A percentile compares a stretch with the other conserved stretches of the same genome.
Conservation (phyloP, 306 rosid genomes). For the Parietaria judaica region DNA sequence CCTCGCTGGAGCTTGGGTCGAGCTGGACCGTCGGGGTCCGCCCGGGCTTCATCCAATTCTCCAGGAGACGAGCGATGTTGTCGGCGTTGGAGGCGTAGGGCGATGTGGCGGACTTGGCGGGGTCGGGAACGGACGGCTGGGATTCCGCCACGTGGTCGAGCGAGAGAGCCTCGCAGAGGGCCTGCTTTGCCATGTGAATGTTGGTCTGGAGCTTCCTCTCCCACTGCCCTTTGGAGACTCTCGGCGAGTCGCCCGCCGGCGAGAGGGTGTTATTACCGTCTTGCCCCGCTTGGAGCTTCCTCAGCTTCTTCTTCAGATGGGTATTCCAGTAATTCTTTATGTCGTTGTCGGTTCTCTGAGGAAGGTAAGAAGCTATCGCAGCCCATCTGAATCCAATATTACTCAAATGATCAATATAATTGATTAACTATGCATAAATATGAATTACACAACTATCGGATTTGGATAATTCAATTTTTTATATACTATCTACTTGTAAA, state of each 20-base stretch:
- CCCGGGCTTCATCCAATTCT: constrained; percentile 58
- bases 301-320: constrained; percentile 38
- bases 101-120: constrained; percentile 21
- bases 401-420: not conserved
- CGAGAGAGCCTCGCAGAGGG: constrained; percentile 75
- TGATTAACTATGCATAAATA: not conserved
- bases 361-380: constrained; percentile 43
- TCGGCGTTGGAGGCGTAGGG: constrained; percentile 70
- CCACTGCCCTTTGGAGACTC: constrained; percentile 74
- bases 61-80: constrained; percentile 61
- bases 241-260: constrained; percentile 9
- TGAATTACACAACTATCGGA: not conserved
- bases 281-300: constrained; percentile 22
- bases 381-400: constrained; percentile 35
- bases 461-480: no score
- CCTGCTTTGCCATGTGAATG: constrained; percentile 79
- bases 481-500: no score
- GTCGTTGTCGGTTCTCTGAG: constrained; percentile 44
- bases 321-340: constrained; percentile 50
- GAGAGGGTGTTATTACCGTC: constrained; percentile 13
- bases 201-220: constrained; percentile 91
- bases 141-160: constrained; percentile 33
- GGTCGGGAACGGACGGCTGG: constrained; percentile 26
- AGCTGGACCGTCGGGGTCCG: not conserved
- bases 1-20: constrained; percentile 37